phyloP scores from a whole-genome alignment of 148 eudicot species.

The Oxyria digyna region DNA sequence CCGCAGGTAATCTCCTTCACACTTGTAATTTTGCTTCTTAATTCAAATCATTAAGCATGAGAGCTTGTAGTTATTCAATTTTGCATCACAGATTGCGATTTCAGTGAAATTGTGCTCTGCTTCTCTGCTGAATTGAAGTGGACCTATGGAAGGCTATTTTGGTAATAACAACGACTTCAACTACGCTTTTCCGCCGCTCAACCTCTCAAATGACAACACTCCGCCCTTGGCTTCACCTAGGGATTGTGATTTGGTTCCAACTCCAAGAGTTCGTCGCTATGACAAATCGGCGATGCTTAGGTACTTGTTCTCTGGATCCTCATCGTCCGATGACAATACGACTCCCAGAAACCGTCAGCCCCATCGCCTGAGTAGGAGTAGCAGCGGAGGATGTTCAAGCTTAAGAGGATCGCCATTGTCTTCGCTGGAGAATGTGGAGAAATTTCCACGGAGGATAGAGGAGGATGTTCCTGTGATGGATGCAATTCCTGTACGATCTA shows the following conservation, averaged over 20 bases:
- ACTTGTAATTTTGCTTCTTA: background rate
- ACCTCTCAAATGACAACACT: constrained; percentile 10
- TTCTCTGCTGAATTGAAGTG: background rate
- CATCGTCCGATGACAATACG: constrained; percentile 8
- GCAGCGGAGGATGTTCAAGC: constrained; percentile 7
- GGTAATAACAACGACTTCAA: constrained; percentile 6
- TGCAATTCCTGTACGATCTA: constrained; percentile 22
- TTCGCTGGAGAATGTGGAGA: constrained; percentile 18
- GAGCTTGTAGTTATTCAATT: background rate
- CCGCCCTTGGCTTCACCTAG: constrained; percentile 11
- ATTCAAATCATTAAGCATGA: background rate
- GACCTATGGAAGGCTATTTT: constrained; percentile 15
- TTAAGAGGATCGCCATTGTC: constrained; percentile 10
- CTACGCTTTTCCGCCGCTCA: constrained; percentile 15
- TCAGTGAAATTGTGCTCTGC: background rate
- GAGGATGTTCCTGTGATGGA: constrained; percentile 51
- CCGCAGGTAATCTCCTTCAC: background rate
- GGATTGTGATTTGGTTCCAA: constrained; percentile 9
- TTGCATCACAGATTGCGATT: background rate
- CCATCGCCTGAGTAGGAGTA: constrained; percentile 10
- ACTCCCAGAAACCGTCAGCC: constrained; percentile 9
- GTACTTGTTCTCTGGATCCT: constrained; percentile 17
- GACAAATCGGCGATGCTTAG: constrained; percentile 16
- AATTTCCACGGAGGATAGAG: constrained; percentile 14
- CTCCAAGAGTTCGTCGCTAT: background rate